Conservation (phyloP, 768 basidiomycete genomes). For the Psilocybe tampanensis region DNA sequence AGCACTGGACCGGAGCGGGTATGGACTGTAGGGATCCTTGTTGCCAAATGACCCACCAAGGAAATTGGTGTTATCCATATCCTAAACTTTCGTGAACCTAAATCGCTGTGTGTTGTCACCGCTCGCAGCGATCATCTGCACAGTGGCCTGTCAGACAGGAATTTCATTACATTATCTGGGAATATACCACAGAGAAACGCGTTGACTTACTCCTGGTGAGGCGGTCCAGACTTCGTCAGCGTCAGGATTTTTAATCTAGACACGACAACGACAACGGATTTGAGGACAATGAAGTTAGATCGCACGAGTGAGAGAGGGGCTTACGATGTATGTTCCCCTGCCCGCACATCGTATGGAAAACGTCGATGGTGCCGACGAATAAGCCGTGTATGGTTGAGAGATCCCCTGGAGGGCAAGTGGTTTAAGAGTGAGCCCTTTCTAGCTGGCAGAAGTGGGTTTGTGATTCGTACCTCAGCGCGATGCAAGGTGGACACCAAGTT, state of each 20-base stretch:
- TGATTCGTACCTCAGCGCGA: background rate
- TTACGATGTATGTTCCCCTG: conserved; percentile 2
- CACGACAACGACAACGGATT: background rate
- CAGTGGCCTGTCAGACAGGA: background rate
- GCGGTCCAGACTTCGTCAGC: conserved; percentile 7
- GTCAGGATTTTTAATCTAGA: conserved; percentile 4
- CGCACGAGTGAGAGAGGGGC: background rate
- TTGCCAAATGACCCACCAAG: too few relatives aligned
- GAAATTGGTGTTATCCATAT: too few relatives aligned
- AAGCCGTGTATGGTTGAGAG: conserved; percentile 1
- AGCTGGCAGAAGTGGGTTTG: too few relatives aligned
- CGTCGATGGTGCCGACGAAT: background rate
- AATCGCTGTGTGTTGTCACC: conserved; percentile 8
- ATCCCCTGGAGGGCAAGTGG: background rate
- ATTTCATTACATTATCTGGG: background rate
- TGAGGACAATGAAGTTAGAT: too few relatives aligned
- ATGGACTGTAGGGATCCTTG: too few relatives aligned
- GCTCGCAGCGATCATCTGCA: background rate
- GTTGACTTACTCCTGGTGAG: too few relatives aligned
- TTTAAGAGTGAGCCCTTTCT: too few relatives aligned
- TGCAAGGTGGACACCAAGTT: background rate
- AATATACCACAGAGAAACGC: too few relatives aligned
- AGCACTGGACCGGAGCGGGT: too few relatives aligned
- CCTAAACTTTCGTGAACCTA: background rate
- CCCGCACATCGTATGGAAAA: conserved; percentile 5